Percentiles rank a stretch among this genome's conserved stretches.
Evolutionary conservation across 2,329 filamentous ascomycete genomes (phyloP).

Genomic region (Emmonsia crescens): DNA sequence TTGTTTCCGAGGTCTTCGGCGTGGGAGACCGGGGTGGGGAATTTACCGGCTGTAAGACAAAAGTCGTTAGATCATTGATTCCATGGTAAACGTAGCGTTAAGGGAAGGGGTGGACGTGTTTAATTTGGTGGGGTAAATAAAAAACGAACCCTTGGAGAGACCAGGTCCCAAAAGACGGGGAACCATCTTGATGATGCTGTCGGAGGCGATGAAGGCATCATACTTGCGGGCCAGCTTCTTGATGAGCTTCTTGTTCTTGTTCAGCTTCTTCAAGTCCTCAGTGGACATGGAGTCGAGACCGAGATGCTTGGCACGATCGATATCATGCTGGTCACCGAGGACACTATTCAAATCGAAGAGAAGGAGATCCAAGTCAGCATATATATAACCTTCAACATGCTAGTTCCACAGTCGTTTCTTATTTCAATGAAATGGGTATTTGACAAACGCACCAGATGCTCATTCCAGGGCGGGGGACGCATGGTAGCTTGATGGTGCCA

Average conservation of each 20-base stretch:
- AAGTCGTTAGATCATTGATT: slow-evolving; percentile 13
- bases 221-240: slow-evolving; percentile 99
- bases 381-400: slow-evolving; percentile 5
- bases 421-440: background rate
- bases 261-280: slow-evolving; percentile 99
- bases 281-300: slow-evolving; percentile 96
- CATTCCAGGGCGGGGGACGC: slow-evolving; percentile 86
- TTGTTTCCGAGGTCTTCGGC: slow-evolving; percentile 84
- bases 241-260: slow-evolving; percentile 99
- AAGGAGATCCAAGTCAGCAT: slow-evolving; percentile 14
- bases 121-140: background rate
- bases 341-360: slow-evolving; percentile 41
- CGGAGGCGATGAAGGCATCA: slow-evolving; percentile 97
- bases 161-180: slow-evolving; percentile 97
- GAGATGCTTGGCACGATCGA: slow-evolving; percentile 99
- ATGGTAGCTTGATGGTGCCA: slow-evolving; percentile 91
- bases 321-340: slow-evolving; percentile 92
- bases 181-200: slow-evolving; percentile 98
- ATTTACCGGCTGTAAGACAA: slow-evolving; percentile 73
- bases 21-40: slow-evolving; percentile 98
- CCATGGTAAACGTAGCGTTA: no score
- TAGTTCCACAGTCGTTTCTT: background rate
- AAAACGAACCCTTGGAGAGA: slow-evolving; percentile 77
- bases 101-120: slow-evolving; percentile 13
- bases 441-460: slow-evolving; percentile 54